Evolutionary conservation across 495 filamentous ascomycete species (phyloP), one percentile per base, ranked within the genome.

Genomic region (Aspergillus hancockii): DNA sequence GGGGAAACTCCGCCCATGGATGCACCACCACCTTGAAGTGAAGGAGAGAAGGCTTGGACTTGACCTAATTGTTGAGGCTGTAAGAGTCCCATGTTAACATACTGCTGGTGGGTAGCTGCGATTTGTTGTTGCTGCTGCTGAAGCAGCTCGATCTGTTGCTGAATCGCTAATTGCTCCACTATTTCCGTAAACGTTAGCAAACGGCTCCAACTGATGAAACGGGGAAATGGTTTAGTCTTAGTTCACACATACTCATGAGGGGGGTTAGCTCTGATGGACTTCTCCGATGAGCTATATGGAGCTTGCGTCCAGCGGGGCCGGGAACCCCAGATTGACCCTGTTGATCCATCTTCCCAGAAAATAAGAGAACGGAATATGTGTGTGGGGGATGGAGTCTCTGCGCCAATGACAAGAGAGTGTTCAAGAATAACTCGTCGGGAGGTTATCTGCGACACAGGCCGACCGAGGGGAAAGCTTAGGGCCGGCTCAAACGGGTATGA

Each of bases 71-170:
- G 93, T 59, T 89, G 88, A 36, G 89, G 89, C 58, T 87, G 88
- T 62, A 98, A 82, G 79, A 98, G 88, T 63, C 91, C 91, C 90
- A 98, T 93, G 71, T 95, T 94, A 59, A 95, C 89, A 76, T 97
- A 98, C 72, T 98, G 93, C 74, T 96, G 93, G 64, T 97, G 92
- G 53, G 91, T 92, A 55, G 90, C 90, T 70, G 93, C 89, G 72
- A 98, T 95, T 70, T 98, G 95, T 75, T 98, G 95, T 69, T 98
- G 94, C 70, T 98, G 95, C 71, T 96, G 92, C 77, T 98, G 94
- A 64, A 98, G 84, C 75, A 93, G 81, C 77, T 98, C 93, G 70
- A 98, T 97, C 75, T 98, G 94, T 80, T 98, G 94, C 74, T 97
- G 93, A 75, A 98, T 90, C 69, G 94, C 92, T 65, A 98, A 84